Percentiles rank a stretch among this genome's conserved stretches.
These are phyloP conservation scores for Suhomyces sp. DNA, from an alignment of 805 yeast species.

Conservation along the genomic window DNA sequence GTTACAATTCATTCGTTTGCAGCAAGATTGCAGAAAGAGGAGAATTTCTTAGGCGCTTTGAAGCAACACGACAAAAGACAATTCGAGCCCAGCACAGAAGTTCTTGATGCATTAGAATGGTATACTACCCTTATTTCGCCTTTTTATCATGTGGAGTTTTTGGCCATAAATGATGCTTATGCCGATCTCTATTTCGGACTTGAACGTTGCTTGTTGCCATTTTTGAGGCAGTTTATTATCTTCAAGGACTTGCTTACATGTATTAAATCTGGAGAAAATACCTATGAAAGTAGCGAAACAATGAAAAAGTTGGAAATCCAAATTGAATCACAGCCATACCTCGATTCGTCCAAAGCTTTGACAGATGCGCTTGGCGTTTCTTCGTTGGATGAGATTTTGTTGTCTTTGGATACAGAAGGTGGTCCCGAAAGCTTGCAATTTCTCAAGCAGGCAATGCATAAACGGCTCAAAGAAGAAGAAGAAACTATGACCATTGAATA, in stretches of 20 bases:
- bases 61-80: background rate
- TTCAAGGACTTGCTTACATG: slow-evolving; percentile 34
- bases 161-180: background rate
- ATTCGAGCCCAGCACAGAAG: background rate
- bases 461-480: background rate
- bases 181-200: slow-evolving; percentile 6
- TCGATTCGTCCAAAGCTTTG: slow-evolving; percentile 22
- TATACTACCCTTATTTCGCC: background rate
- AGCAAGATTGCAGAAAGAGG: background rate
- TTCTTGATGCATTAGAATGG: background rate
- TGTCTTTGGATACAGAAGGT: background rate
- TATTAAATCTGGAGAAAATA: slow-evolving; percentile 23
- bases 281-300: slow-evolving; percentile 10
- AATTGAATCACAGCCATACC: slow-evolving; percentile 13
- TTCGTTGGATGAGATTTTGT: slow-evolving; percentile 17
- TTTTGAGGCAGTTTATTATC: slow-evolving; percentile 32
- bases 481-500: slow-evolving; percentile 32
- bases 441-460: background rate
- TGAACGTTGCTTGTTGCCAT: slow-evolving; percentile 28
- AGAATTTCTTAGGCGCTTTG: background rate
- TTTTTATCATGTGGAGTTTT: background rate
- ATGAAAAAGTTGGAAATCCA: slow-evolving; percentile 15
- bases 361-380: slow-evolving; percentile 24
- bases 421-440: background rate
- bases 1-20: slow-evolving; percentile 19